Evolutionary conservation across 2,329 filamentous ascomycete genomes (phyloP), one percentile per base, ranked within the genome.

Genomic region (Colletotrichum noveboracense): DNA sequence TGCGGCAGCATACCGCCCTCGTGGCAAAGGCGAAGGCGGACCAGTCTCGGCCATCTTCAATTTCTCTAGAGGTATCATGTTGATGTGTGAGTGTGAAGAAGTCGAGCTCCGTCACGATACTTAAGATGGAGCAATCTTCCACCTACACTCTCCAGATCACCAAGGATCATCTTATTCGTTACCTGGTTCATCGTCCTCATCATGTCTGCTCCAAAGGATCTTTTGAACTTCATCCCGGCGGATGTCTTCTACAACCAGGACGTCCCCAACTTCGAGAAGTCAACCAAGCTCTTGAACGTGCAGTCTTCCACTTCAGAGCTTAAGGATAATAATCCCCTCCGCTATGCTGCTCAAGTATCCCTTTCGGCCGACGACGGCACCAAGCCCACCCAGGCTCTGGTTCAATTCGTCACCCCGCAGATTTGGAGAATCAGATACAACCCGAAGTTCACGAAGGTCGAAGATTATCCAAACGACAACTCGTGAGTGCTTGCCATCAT

Each of bases 91-190:
- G 4, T 5, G 16, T 6, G 26, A 26, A 26, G 26, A 6, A 26
- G 14, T 7, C 7, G 7, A 38, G 14, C 36, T 18, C 16, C 16
- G 18, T 38, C 7, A 18, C 36, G 36, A 43, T 18, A 18, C 36
- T 43, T 43, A 9, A 48, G 1, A 48, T 12, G 43, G 4, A 48
- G 10, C 18, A 0, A 48, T 48, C 43, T 3, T 12, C 18, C n/a
- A 21, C 43, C n/a, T 48, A 0, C 1, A 0, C 9, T n/a, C 2
- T 6, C 5, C 3, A 48, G 2, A 48, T 21, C 5, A 12, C 43
- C 18, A 48, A 21, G 4, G 43, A 48, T 48, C 43, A 48, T 48
- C 18, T 48, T 6, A 21, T 1, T 48, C 43, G 10, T 21, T 43
- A 5, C 38, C 18, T 43, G 38, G 38, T 8, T 21, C 43, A 48